Evolutionary conservation across 352 stramenopile species (phyloP).

Genomic region (Phytophthora cactorum): DNA sequence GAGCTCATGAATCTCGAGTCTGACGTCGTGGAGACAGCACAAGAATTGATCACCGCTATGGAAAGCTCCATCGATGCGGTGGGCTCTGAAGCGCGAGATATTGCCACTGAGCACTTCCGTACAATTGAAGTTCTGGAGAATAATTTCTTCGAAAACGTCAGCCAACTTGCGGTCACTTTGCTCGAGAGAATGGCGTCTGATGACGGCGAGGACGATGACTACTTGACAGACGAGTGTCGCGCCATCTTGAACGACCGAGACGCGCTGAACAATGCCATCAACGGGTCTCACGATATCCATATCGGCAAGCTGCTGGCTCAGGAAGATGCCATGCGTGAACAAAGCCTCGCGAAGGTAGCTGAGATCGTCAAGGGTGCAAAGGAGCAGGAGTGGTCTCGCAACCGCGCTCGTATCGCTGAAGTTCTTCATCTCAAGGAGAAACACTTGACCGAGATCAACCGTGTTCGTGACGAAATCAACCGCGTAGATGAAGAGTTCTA

Average conservation of each 20-base stretch:
- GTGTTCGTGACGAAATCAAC: constrained; percentile 76
- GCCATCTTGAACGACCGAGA: constrained; percentile 85
- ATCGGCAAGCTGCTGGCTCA: constrained; percentile 89
- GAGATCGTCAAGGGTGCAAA: constrained; percentile 67
- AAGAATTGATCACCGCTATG: constrained; percentile 69
- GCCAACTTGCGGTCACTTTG: constrained; percentile 74
- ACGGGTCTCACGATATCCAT: constrained; percentile 92
- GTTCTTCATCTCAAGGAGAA: constrained; percentile 81
- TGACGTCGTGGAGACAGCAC: constrained; percentile 76
- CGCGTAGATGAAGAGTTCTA: constrained; percentile 85
- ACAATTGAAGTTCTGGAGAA: constrained; percentile 92
- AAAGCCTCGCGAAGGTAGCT: constrained; percentile 76
- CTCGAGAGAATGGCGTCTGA: constrained; percentile 81
- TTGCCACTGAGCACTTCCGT: constrained; percentile 88
- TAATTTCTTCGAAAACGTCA: constrained; percentile 90
- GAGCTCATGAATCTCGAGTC: constrained; percentile 92
- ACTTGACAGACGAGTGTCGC: constrained; percentile 79
- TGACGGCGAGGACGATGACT: constrained; percentile 81
- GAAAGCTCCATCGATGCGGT: constrained; percentile 72
- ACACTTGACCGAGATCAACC: constrained; percentile 63
- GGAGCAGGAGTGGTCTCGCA: constrained; percentile 76
- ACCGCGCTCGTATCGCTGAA: constrained; percentile 74
- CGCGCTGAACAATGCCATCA: constrained; percentile 88
- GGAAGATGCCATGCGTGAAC: constrained; percentile 86
- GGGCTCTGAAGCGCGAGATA: constrained; percentile 62